These are phyloP conservation scores for Mikania micrantha DNA, from an alignment of 129 eudicot genomes.

Conservation along the genomic window DNA sequence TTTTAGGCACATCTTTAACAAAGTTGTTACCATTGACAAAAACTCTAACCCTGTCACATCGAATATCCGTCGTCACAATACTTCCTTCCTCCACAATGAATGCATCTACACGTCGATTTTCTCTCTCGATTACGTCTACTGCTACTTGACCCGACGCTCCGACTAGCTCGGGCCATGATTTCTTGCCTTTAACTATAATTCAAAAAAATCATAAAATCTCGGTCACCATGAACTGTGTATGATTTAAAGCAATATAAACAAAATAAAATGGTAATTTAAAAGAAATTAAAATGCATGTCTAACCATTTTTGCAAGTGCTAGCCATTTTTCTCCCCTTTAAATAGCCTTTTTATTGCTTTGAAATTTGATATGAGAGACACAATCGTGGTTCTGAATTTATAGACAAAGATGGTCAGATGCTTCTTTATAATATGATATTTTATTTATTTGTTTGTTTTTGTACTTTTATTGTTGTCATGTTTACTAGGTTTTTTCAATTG, in stretches of 20 bases:
- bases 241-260: background rate
- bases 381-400: background rate
- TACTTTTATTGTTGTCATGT: background rate
- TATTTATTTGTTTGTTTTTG: background rate
- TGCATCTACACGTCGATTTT: conserved; percentile 17
- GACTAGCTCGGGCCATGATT: conserved; percentile 31
- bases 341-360: background rate
- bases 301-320: background rate
- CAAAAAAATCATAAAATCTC: background rate
- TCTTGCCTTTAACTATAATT: conserved; percentile 24
- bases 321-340: background rate
- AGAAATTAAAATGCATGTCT: background rate
- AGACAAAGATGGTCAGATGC: background rate
- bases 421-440: background rate
- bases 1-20: conserved; percentile 21
- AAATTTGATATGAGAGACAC: background rate
- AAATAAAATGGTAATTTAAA: background rate
- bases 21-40: conserved; percentile 15
- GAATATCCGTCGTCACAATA: conserved; percentile 3
- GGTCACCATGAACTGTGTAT: background rate
- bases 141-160: conserved; percentile 19
- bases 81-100: conserved; percentile 24
- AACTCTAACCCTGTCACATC: conserved; percentile 30
- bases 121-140: conserved; percentile 11
- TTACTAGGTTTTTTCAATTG: background rate